Base-by-base conservation (phyloP, 2,329 filamentous ascomycete genomes). In the Thyridium curvatum region DNA sequence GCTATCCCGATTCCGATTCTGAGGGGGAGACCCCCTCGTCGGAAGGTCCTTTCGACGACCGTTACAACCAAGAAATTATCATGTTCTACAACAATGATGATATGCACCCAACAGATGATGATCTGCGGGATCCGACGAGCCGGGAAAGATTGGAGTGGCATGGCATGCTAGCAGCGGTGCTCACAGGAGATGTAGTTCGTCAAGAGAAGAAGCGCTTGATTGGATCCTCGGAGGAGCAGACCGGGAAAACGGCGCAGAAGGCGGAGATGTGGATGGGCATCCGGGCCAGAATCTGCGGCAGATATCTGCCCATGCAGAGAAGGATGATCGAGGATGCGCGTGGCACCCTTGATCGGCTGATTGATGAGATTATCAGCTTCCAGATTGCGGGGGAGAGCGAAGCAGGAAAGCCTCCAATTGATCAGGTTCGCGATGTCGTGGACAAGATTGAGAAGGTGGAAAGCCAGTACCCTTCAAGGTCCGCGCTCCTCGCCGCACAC, bases 131-230 rank as follows among this genome's bases (percentile, higher is more conserved):
- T 51, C 86, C 89, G 1, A 80, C 82, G 46, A 96, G 90, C 55
- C 77, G 90, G 44, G 93, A 97, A 61, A 75, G 91, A 33, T 70
- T 98, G 17, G 93, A 98, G 63, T 98, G 93, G 93, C 90, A 98
- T 63, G 88, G 88, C 3, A 98, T 98, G 93, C 68, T 98, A 41
- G 87, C 91, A 43, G 94, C 91, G 12, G 93, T 98, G 4, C 68
- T 98, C 49, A 96, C 90, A 1, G 93, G 93, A 48, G 93, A 98
- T 59, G 93, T 98, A 8, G 91, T 98, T 41, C 87, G 88, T 53
- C 93, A 98, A 61, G 93, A 98, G 66, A 98, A 98, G 72, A 94
- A 95, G 61, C 81, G 93, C 33, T 64, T 98, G 53, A 93, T 94
- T 49, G 90, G 88, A 34, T 83, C 86, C 4, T 70, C 72, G 12